These are phyloP conservation scores for Microsporum canis DNA, from an alignment of 2,329 filamentous ascomycete genomes.

Conservation along the genomic window DNA sequence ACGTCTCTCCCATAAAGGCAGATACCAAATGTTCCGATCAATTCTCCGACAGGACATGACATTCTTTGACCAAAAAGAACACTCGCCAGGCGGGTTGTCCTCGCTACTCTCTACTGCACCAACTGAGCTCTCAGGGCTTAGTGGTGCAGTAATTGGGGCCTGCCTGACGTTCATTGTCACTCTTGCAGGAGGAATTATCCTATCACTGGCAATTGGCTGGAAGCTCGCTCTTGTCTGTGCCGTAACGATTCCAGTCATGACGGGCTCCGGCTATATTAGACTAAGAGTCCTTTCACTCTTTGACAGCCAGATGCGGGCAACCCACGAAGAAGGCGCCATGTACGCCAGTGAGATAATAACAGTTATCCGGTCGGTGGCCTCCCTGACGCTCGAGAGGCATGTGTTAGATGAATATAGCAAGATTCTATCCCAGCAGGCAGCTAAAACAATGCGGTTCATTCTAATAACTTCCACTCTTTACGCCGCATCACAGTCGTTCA, in stretches of 20 bases:
- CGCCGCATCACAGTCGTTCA: slow-evolving; percentile 68
- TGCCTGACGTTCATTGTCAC: slow-evolving; percentile 71
- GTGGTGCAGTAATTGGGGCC: slow-evolving; percentile 76
- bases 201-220: slow-evolving; percentile 67
- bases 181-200: slow-evolving; percentile 57
- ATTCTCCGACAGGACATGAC: slow-evolving; percentile 45
- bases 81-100: slow-evolving; percentile 77
- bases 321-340: slow-evolving; percentile 68
- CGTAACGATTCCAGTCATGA: slow-evolving; percentile 62
- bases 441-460: slow-evolving; percentile 64
- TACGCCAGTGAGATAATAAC: slow-evolving; percentile 89
- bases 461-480: slow-evolving; percentile 68
- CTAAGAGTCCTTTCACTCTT: slow-evolving; percentile 76
- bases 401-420: slow-evolving; percentile 61
- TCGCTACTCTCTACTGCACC: slow-evolving; percentile 82
- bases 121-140: slow-evolving; percentile 75
- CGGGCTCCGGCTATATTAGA: slow-evolving; percentile 71
- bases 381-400: slow-evolving; percentile 73
- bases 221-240: slow-evolving; percentile 76
- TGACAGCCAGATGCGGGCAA: slow-evolving; percentile 63
- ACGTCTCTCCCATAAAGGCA: slow-evolving; percentile 34
- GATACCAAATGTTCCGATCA: slow-evolving; percentile 44
- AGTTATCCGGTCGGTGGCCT: slow-evolving; percentile 84
- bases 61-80: slow-evolving; percentile 56
- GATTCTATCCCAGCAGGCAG: slow-evolving; percentile 42